These are phyloP conservation scores for Monosiga brevicollis DNA, from an alignment of 78 protist species.

Conservation along the genomic window DNA sequence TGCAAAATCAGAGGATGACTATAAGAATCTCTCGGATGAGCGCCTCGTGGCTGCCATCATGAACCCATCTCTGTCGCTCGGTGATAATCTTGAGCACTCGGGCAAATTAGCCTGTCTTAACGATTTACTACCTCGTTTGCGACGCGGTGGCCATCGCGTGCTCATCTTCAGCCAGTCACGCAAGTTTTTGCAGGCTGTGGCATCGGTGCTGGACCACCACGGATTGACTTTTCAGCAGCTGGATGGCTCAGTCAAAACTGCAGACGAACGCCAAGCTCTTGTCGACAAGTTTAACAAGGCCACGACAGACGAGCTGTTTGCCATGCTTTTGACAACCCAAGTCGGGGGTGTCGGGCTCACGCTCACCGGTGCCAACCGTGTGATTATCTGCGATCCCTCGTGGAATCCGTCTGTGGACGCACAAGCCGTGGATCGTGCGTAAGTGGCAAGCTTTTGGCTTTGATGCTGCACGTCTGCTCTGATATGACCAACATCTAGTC, in stretches of 20 bases:
- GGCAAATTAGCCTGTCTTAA: constrained; percentile 35
- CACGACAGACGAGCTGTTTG: not conserved
- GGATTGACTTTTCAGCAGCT: constrained; percentile 3
- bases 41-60: not conserved
- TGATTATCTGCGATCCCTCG: constrained; percentile 17
- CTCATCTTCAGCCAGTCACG: constrained; percentile 43
- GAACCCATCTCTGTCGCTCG: not conserved
- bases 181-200: constrained; percentile 39
- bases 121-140: constrained; percentile 17
- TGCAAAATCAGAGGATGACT: no score
- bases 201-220: not conserved
- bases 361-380: constrained; percentile 43
- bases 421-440: constrained; percentile 27
- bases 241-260: constrained; percentile 38
- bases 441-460: not conserved
- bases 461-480: not conserved
- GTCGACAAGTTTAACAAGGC: constrained; percentile 25
- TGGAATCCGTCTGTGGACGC: constrained; percentile 42
- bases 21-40: no score
- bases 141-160: constrained; percentile 43
- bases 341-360: constrained; percentile 49
- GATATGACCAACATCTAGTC: not conserved
- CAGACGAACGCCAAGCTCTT: constrained; percentile 37
- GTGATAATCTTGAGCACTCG: constrained; percentile 16
- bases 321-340: constrained; percentile 28